Evolutionary conservation across 1,284 basidiomycete species (phyloP).

Genomic region (Puccinia brachypodii): DNA sequence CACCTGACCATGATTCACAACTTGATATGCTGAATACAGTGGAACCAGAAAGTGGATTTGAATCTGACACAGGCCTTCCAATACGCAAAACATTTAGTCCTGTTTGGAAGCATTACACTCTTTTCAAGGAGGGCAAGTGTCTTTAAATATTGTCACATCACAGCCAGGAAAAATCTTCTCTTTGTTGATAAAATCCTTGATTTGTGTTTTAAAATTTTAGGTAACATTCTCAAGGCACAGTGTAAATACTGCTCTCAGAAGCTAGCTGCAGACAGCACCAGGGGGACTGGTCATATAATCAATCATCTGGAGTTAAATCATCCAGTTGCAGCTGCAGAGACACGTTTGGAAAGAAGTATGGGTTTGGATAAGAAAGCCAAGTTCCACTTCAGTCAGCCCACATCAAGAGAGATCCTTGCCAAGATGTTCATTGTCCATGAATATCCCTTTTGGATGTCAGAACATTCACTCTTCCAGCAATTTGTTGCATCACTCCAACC

Average conservation of each 20-base stretch:
- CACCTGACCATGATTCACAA: not conserved
- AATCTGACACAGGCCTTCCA: not conserved
- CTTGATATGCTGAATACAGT: too few species aligned
- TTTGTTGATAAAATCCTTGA: not conserved
- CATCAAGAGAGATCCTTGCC: not conserved
- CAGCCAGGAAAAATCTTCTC: too few species aligned
- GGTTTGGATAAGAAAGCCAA: not conserved
- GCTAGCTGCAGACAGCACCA: not conserved
- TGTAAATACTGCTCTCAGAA: not conserved
- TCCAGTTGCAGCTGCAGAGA: not conserved
- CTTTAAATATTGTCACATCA: too few species aligned
- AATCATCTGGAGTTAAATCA: not conserved
- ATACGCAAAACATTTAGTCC: not conserved
- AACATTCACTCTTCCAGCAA: not conserved
- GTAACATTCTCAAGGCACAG: not conserved
- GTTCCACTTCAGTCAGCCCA: not conserved
- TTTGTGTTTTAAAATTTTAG: not conserved
- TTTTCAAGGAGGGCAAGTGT: not conserved
- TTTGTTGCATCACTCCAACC: not conserved
- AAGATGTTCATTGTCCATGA: conserved; percentile 1
- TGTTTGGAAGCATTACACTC: not conserved
- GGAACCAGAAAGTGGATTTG: not conserved
- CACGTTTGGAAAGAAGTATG: not conserved
- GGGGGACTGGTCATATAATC: not conserved
- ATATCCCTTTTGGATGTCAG: not conserved